Evolutionary conservation across 257 asterid genomes (phyloP).

Genomic region (Fraxinus pennsylvanica): DNA sequence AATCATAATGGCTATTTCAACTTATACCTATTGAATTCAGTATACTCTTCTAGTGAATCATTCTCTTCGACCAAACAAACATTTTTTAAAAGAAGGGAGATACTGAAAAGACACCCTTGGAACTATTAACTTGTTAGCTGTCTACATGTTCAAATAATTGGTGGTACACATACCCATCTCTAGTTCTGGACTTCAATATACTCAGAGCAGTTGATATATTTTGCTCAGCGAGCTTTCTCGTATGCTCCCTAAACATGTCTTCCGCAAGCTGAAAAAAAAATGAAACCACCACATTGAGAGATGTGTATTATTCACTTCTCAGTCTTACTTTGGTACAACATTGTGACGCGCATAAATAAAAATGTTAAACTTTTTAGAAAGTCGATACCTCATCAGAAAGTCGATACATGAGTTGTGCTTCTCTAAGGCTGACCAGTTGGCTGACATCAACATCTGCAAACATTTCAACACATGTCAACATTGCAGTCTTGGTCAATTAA

Average conservation of each 20-base stretch:
- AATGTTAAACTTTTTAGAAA: neutral
- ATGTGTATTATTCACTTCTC: slow-evolving; percentile 8
- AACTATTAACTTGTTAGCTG: slow-evolving; percentile 15
- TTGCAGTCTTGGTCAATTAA: slow-evolving; percentile 19
- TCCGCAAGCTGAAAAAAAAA: slow-evolving; percentile 68
- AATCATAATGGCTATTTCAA: neutral
- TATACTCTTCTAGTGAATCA: neutral
- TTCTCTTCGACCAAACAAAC: neutral
- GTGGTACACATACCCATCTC: slow-evolving; percentile 48
- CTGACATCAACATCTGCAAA: slow-evolving; percentile 65
- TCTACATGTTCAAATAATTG: slow-evolving; percentile 19
- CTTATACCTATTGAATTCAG: neutral
- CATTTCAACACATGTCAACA: slow-evolving; percentile 28
- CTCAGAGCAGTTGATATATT: slow-evolving; percentile 67
- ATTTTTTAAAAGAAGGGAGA: slow-evolving; percentile 1
- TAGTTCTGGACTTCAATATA: slow-evolving; percentile 75
- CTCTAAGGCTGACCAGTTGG: slow-evolving; percentile 79
- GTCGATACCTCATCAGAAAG: slow-evolving; percentile 77
- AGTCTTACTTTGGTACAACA: slow-evolving; percentile 5
- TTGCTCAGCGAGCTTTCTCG: slow-evolving; percentile 82
- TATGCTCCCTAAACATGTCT: slow-evolving; percentile 86
- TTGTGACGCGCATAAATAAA: neutral
- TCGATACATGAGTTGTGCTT: slow-evolving; percentile 77
- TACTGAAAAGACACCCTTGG: neutral
- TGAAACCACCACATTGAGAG: slow-evolving; percentile 20